Evolutionary conservation across 768 basidiomycete genomes (phyloP).

Genomic region (Mycena rebaudengoi): DNA sequence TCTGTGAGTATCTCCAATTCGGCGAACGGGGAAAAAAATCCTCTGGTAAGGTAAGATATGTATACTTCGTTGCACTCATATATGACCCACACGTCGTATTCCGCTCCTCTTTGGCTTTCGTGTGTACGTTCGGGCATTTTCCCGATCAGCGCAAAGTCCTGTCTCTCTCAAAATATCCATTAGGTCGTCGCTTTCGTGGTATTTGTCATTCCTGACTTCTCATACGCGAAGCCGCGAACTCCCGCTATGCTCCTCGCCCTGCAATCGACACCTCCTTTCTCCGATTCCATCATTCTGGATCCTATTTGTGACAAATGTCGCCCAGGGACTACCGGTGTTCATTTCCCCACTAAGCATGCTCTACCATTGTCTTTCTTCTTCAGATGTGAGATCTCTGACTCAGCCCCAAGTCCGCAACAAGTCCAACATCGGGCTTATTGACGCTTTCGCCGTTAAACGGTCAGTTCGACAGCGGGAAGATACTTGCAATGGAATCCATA

Average conservation of each 20-base stretch:
- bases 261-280: constrained; percentile 14
- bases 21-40: constrained; percentile 20
- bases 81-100: too few relatives aligned
- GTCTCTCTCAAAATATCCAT: neutral
- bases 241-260: neutral
- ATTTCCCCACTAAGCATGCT: constrained; percentile 20
- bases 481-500: neutral
- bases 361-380: neutral
- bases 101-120: too few relatives aligned
- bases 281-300: constrained; percentile 19
- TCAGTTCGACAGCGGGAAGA: neutral
- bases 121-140: constrained; percentile 20
- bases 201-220: constrained; percentile 13
- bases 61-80: too few relatives aligned
- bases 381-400: neutral
- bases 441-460: constrained; percentile 23
- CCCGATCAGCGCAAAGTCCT: constrained; percentile 3
- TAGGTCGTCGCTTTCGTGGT: constrained; percentile 17
- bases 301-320: constrained; percentile 14
- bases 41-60: too few relatives aligned
- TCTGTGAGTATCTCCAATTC: neutral
- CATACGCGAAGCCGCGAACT: constrained; percentile 22
- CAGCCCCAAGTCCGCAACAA: constrained; percentile 17
- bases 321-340: constrained; percentile 17
- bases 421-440: constrained; percentile 9